Conservation (phyloP, 2,329 filamentous ascomycete species). For the Furcasterigmium furcatum region DNA sequence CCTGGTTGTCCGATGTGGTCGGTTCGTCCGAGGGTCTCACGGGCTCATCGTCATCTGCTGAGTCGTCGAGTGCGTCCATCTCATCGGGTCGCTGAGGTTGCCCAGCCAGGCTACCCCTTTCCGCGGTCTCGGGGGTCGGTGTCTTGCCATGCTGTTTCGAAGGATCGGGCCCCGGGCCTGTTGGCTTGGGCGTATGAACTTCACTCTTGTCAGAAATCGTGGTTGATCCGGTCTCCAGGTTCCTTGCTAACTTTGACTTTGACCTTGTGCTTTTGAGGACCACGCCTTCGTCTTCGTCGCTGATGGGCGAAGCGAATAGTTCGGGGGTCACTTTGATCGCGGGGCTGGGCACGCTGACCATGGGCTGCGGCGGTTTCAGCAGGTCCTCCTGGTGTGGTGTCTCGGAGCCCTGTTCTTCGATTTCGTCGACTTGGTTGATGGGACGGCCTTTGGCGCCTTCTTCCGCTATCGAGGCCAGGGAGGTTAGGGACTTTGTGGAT, state of each 20-base stretch:
- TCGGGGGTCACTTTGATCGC: slow-evolving; percentile 14
- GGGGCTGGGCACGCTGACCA: slow-evolving; percentile 23
- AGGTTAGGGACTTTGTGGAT: slow-evolving; percentile 32
- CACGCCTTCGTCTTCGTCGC: slow-evolving; percentile 39
- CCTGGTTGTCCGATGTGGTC: not conserved
- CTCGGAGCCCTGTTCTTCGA: slow-evolving; percentile 2
- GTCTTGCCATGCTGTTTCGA: slow-evolving; percentile 2
- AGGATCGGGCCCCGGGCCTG: not conserved
- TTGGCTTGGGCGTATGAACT: not conserved
- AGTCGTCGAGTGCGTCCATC: slow-evolving; percentile 3
- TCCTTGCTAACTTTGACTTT: slow-evolving; percentile 4
- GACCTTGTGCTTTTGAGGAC: slow-evolving; percentile 21
- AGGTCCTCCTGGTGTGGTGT: slow-evolving; percentile 8
- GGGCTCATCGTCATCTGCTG: not conserved
- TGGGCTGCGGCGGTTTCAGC: slow-evolving; percentile 1
- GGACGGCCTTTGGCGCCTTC: slow-evolving; percentile 27
- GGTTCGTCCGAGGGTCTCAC: not conserved
- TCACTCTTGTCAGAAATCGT: no score
- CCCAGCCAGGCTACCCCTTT: not conserved
- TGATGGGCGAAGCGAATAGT: slow-evolving; percentile 17
- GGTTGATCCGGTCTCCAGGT: not conserved
- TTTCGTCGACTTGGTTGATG: slow-evolving; percentile 10
- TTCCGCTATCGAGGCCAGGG: slow-evolving; percentile 44
- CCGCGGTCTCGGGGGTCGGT: slow-evolving; percentile 4
- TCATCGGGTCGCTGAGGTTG: slow-evolving; percentile 6